Evolutionary conservation across 805 yeast species (phyloP), one percentile per base, ranked within the genome.

Genomic region (Barnettozyma wickerhamii): DNA sequence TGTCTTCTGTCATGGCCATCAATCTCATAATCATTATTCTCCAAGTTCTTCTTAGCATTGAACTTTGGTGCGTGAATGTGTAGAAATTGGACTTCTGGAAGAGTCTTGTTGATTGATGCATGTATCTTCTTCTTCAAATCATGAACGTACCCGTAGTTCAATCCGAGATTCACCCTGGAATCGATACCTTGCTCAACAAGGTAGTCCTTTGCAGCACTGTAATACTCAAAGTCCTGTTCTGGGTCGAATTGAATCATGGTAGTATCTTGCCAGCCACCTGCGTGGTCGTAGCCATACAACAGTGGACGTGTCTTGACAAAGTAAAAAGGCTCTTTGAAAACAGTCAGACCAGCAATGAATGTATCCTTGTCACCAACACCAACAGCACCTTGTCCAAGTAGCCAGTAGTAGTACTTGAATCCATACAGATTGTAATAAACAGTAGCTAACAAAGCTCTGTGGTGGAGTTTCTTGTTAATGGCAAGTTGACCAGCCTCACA

Each of bases 291-390:
- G 17, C 60, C 60, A 14, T 30, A 53, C 19, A 53, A 33, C 14
- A 50, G 29, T 12, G 59, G 59, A 23, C 59, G 53, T 19, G 55
- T 52, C 29, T 53, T 52, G 23, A 54, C 56, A 31, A 53, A 52
- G 40, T 55, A 55, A 35, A 40, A 53, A 12, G 46, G 41, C 23
- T 50, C 56, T 29, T 46, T 42, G 38, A 53, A 53, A 2, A 53
- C 52, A 5, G 56, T 53, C 26, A 53, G 30, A n/a, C 57, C 59
- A 4, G 59, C 58, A 65, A 51, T 74, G 53, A 83, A 82, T 0
- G 90, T 81, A 48, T 84, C 90, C 54, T 83, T 83, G 56, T 84
- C 91, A 41, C 90, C 90, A 58, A 82, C 84, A 14, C 90, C 91
- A 3, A 87, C 84, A 29, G 78, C 73, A 10, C 87, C 87, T 59